Conservation (phyloP, 2,329 filamentous ascomycete genomes). For the Calonectria hawksworthii region DNA sequence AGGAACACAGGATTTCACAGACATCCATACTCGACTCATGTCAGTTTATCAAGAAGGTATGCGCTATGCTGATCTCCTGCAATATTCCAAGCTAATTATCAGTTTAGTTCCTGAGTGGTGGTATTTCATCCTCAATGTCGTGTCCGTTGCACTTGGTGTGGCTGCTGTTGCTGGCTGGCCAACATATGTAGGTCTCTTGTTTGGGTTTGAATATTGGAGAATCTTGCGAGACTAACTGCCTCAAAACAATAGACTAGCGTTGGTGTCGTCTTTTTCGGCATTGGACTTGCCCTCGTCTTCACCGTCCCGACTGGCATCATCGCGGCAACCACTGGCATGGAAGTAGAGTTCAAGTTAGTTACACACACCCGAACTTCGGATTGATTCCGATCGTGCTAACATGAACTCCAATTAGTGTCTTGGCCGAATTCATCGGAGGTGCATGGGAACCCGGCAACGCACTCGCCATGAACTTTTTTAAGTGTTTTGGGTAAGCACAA, state of each 20-base stretch:
- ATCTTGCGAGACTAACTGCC: not conserved
- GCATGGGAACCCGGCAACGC: conserved; percentile 59
- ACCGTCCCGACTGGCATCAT: conserved; percentile 62
- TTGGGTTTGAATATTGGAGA: too few relatives aligned
- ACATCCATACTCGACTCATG: conserved; percentile 60
- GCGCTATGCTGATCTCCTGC: accelerated
- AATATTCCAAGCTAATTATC: not conserved
- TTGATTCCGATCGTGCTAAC: not conserved
- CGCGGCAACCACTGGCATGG: conserved; percentile 58
- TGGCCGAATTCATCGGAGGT: conserved; percentile 63
- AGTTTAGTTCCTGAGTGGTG: conserved; percentile 62
- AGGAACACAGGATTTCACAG: conserved; percentile 48
- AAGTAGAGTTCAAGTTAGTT: conserved; percentile 55
- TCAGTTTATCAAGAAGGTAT: conserved; percentile 54
- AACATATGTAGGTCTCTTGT: conserved; percentile 40
- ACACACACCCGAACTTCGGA: not conserved
- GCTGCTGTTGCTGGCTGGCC: conserved; percentile 54
- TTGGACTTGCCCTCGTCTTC: conserved; percentile 58
- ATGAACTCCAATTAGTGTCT: conserved; percentile 44
- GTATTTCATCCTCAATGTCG: conserved; percentile 45
- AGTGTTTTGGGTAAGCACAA: conserved; percentile 52
- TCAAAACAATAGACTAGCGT: conserved; percentile 51
- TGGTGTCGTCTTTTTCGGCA: conserved; percentile 59
- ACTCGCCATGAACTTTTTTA: conserved; percentile 63
- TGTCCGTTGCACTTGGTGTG: conserved; percentile 52